Base-by-base conservation (phyloP, 202 grass and related monocot species). In the Eragrostis tef region DNA sequence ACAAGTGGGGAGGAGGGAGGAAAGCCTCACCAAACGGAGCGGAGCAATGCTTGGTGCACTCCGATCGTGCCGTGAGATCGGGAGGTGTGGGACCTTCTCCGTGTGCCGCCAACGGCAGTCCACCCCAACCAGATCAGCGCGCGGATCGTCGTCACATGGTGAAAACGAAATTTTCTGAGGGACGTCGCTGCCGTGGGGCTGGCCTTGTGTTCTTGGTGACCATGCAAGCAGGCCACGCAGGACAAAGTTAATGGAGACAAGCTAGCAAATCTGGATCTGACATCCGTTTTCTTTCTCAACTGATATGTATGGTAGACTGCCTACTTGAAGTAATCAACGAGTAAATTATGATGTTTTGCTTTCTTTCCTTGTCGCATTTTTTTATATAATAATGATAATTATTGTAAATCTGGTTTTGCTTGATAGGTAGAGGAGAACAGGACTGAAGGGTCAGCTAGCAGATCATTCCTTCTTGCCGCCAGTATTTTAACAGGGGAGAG, bases 131-230 rank as follows among this genome's bases (percentile, higher is more conserved):
- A 56, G 53, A 21, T 56, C 7, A 57, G 21, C n/a, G 21, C 20
- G 53, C 53, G 53, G 53, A 57, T 57, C 53, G 53, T 57, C n/a
- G 54, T 58, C 54, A 58, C 20, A 58, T 24, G 54, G 54, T 21
- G 53, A 57, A 57, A 22, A 13, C 53, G 9, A 53, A 6, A 6
- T 58, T 58, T 24, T 24, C 11, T 5, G 19, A 0, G 57, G 0
- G 57, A 13, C 57, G 57, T 26, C 57, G 57, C 22, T 61, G 58
- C 11, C 58, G 58, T 27, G 58, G 58, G 56, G 56, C 56, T 59
- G 56, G 21, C 19, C 19, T 24, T 3, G 57, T 27, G 22, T 61
- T 49, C 6, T 5, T 39, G 34, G 22, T 61, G 22, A 5, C 58
- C 58, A 6, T 61, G 58, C 22, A 61, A 61, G 11, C 24, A 3